Conservation (phyloP, 179 eudicot species). For the Camellia oleifera region DNA sequence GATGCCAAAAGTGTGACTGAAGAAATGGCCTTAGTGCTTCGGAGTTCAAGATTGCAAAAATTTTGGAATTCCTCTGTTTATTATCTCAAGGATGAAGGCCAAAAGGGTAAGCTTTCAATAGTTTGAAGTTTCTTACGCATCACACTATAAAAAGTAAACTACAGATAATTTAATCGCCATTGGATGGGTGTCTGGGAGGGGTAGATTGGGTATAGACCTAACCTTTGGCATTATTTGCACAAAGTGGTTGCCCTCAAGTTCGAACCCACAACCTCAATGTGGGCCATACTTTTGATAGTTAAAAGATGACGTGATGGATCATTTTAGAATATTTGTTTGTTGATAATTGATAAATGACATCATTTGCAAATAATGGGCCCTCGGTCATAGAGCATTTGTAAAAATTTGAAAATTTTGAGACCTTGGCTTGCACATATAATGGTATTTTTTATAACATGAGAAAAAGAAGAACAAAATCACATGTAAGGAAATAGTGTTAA, state of each 20-base stretch:
- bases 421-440: neutral
- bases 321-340: neutral
- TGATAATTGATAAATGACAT: neutral
- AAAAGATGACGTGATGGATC: neutral
- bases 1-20: slow-evolving; percentile 15
- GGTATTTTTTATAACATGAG: neutral
- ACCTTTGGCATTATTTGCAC: no score
- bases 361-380: neutral
- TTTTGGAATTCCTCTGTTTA: slow-evolving; percentile 27
- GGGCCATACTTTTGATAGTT: neutral
- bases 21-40: slow-evolving; percentile 1
- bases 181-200: no score
- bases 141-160: no score
- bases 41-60: slow-evolving; percentile 20
- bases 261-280: no score
- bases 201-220: no score
- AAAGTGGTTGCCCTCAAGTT: no score
- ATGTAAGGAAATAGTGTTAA: neutral
- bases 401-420: neutral
- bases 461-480: neutral
- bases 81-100: slow-evolving; percentile 12
- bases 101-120: slow-evolving; percentile 12
- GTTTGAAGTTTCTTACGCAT: neutral
- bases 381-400: neutral
- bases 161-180: no score